A percentile compares a stretch with the other conserved stretches of the same genome.
These are phyloP conservation scores for Lactarius vividus DNA, from an alignment of 768 basidiomycete species.

Conservation along the genomic window DNA sequence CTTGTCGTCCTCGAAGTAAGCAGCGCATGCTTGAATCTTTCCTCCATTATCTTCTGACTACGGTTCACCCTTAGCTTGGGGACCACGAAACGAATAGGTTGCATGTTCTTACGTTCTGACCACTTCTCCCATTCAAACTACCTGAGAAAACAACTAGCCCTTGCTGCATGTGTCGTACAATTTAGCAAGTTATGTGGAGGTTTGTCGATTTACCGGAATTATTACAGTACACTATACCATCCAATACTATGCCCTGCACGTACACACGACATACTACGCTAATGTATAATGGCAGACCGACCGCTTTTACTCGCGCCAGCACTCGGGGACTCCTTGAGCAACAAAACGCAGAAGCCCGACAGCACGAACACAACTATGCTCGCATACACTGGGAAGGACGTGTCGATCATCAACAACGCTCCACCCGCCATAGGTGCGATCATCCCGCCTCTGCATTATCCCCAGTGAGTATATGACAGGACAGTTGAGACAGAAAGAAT, in stretches of 20 bases:
- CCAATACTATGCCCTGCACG: neutral
- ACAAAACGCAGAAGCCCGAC: constrained; percentile 59
- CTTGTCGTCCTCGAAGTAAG: constrained; percentile 6
- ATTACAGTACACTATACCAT: neutral
- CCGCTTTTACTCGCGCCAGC: constrained; percentile 33
- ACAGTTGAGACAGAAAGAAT: neutral
- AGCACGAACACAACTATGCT: constrained; percentile 65
- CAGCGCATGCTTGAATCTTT: neutral
- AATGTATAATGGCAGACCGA: constrained; percentile 20
- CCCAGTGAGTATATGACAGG: constrained; percentile 15
- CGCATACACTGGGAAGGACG: constrained; percentile 72
- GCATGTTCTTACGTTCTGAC: constrained; percentile 1
- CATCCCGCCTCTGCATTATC: constrained; percentile 70
- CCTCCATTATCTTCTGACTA: neutral
- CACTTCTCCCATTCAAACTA: neutral
- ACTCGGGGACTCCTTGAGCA: constrained; percentile 53
- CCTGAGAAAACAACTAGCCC: neutral
- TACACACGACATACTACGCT: neutral
- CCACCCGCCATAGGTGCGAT: constrained; percentile 83
- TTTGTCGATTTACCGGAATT: neutral
- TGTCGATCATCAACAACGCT: constrained; percentile 59
- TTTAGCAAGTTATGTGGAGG: neutral
- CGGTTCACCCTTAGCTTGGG: neutral
- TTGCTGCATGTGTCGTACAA: neutral
- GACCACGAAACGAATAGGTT: constrained; percentile 4